phyloP scores from a whole-genome alignment of 768 basidiomycete genomes.

The Clavaria fumosa region DNA sequence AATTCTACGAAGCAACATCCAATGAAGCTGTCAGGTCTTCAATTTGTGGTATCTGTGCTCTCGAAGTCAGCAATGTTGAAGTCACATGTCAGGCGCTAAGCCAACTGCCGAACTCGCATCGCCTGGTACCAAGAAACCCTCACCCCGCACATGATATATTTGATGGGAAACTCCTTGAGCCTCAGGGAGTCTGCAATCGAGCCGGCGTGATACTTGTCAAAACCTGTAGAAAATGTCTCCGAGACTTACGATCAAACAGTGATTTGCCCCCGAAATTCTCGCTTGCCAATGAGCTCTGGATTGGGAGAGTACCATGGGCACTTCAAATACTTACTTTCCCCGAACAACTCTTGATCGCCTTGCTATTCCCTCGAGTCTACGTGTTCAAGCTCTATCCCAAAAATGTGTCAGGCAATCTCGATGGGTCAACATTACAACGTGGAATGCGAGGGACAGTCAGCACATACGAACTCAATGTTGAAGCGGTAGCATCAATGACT shows the following conservation, averaged over 20 bases:
- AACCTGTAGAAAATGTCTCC: slow-evolving; percentile 4
- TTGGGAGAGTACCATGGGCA: slow-evolving; percentile 18
- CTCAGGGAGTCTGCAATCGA: not conserved
- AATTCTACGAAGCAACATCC: slow-evolving; percentile 7
- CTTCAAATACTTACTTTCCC: slow-evolving; percentile 18
- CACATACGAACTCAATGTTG: slow-evolving; percentile 14
- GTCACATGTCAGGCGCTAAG: not conserved
- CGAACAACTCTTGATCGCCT: slow-evolving; percentile 21
- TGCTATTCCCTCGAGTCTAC: slow-evolving; percentile 19
- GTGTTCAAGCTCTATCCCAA: slow-evolving; percentile 26
- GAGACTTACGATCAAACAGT: not conserved
- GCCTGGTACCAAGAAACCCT: not conserved
- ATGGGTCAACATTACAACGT: slow-evolving; percentile 7
- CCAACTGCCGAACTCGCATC: slow-evolving; percentile 3
- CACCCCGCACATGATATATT: slow-evolving; percentile 4
- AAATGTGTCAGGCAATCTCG: not conserved
- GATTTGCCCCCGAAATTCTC: slow-evolving; percentile 11
- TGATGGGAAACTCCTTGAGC: slow-evolving; percentile 5
- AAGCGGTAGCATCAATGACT: slow-evolving; percentile 14
- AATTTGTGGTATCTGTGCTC: slow-evolving; percentile 9
- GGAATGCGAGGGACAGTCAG: slow-evolving; percentile 22
- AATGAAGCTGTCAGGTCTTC: not conserved
- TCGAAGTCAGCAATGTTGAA: slow-evolving; percentile 2
- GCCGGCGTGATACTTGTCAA: not conserved
- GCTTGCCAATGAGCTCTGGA: slow-evolving; percentile 27